These are phyloP conservation scores for Pseudonitzschia multistriata DNA, from an alignment of 108 stramenopile genomes.

Conservation along the genomic window DNA sequence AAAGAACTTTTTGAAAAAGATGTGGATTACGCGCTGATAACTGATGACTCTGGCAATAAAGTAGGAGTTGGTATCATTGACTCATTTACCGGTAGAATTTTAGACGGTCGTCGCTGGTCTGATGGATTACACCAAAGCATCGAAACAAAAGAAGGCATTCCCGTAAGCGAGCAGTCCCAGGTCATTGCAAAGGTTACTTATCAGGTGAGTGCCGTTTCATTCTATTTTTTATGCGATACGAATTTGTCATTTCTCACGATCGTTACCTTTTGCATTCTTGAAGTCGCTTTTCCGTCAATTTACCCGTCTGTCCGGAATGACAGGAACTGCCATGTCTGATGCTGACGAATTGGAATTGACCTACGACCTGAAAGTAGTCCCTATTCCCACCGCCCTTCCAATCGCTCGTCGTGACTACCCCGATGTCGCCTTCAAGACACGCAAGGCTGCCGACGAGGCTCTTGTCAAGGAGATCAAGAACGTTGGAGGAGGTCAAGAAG, in stretches of 20 bases:
- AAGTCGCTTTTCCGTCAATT: slow-evolving; percentile 89
- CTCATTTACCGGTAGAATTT: slow-evolving; percentile 91
- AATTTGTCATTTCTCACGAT: slow-evolving; percentile 1
- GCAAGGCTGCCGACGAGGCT: slow-evolving; percentile 82
- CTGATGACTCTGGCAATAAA: slow-evolving; percentile 39
- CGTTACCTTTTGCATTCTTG: neutral
- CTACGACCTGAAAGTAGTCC: slow-evolving; percentile 79
- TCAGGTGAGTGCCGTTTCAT: slow-evolving; percentile 54
- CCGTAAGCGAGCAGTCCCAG: slow-evolving; percentile 83
- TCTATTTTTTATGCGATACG: slow-evolving; percentile 1
- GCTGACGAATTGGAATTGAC: slow-evolving; percentile 84
- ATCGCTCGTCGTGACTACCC: slow-evolving; percentile 91
- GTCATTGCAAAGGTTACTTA: slow-evolving; percentile 96
- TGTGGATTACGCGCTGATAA: slow-evolving; percentile 84
- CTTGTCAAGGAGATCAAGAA: slow-evolving; percentile 79
- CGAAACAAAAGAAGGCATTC: slow-evolving; percentile 92
- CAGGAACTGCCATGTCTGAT: slow-evolving; percentile 91
- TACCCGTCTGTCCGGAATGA: slow-evolving; percentile 89
- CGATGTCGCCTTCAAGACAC: slow-evolving; percentile 90
- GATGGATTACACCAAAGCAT: slow-evolving; percentile 97
- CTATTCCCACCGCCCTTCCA: slow-evolving; percentile 91
- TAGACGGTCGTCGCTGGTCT: slow-evolving; percentile 93
- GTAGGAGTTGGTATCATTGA: slow-evolving; percentile 90
- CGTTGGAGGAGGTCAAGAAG: slow-evolving; percentile 65
- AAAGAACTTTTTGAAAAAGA: slow-evolving; percentile 92